These are phyloP conservation scores for Colletotrichum euphorbiae DNA, from an alignment of 2,329 filamentous ascomycete genomes.

Conservation along the genomic window DNA sequence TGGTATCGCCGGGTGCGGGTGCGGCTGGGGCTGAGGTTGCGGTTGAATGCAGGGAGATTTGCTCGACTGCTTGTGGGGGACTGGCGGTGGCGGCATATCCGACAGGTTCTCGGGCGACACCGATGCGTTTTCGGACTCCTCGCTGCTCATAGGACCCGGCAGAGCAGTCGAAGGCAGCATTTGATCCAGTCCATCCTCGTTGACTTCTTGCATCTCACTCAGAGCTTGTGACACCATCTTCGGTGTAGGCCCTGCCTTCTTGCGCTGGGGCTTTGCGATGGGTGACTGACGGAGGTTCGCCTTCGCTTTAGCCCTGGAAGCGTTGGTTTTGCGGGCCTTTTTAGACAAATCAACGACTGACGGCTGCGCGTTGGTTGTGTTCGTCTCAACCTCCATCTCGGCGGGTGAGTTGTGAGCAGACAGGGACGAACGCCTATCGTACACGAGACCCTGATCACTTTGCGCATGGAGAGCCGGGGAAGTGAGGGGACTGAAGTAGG, in stretches of 20 bases:
- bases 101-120: conserved; percentile 72
- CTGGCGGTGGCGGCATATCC: conserved; percentile 75
- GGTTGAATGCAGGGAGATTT: conserved; percentile 76
- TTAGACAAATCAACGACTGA: conserved; percentile 62
- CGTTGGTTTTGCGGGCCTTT: conserved; percentile 64
- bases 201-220: conserved; percentile 62
- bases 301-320: conserved; percentile 64
- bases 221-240: conserved; percentile 67
- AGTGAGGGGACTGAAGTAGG: conserved; percentile 86
- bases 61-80: conserved; percentile 73
- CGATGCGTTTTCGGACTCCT: conserved; percentile 74
- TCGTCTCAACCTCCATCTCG: conserved; percentile 67
- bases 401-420: conserved; percentile 64
- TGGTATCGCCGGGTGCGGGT: conserved; percentile 42
- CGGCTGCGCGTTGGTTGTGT: conserved; percentile 46
- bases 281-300: conserved; percentile 75
- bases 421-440: conserved; percentile 58
- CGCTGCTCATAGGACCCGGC: conserved; percentile 50
- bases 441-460: conserved; percentile 61
- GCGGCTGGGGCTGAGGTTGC: conserved; percentile 53
- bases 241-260: conserved; percentile 65
- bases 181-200: conserved; percentile 49
- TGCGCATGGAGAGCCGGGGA: conserved; percentile 84
- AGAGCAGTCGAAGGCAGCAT: conserved; percentile 40
- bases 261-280: conserved; percentile 74